Evolutionary conservation across 305 asterid genomes (phyloP).

Genomic region (Plantago coronopus): DNA sequence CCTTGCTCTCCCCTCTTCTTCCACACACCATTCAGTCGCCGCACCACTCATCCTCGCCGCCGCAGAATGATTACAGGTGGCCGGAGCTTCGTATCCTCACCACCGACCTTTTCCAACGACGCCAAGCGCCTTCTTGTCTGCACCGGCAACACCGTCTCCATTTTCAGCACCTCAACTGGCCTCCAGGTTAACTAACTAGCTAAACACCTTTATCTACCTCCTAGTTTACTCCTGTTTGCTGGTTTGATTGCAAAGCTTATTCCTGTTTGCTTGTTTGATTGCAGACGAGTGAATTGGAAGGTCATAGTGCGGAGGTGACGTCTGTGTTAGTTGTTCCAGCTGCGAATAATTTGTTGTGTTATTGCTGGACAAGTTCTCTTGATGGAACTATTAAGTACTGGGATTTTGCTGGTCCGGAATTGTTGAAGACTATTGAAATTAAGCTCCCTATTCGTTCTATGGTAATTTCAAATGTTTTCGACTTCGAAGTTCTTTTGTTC

Average conservation of each 20-base stretch:
- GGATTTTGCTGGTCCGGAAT: constrained; percentile 74
- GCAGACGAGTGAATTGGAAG: constrained; percentile 86
- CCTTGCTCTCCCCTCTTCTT: too few relatives aligned
- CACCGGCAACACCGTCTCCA: constrained; percentile 78
- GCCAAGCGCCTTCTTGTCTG: constrained; percentile 70
- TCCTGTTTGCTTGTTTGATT: background rate
- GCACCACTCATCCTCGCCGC: too few relatives aligned
- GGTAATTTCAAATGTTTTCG: constrained; percentile 36
- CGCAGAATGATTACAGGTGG: constrained; percentile 66
- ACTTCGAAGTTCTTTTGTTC: too few relatives aligned
- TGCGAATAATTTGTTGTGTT: constrained; percentile 36
- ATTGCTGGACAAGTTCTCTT: constrained; percentile 86
- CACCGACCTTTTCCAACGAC: constrained; percentile 89
- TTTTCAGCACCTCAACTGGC: constrained; percentile 87
- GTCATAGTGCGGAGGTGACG: constrained; percentile 69
- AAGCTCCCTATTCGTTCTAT: constrained; percentile 62
- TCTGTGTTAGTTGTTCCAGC: constrained; percentile 81
- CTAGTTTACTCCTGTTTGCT: background rate
- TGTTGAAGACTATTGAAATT: constrained; percentile 55
- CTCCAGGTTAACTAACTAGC: constrained; percentile 48
- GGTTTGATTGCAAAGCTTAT: too few relatives aligned
- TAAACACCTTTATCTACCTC: constrained; percentile 7
- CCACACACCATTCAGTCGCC: too few relatives aligned
- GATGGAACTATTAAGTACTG: constrained; percentile 87
- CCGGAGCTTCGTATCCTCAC: constrained; percentile 64